These are phyloP conservation scores for Aphanomyces cochlioides DNA, from an alignment of 352 stramenopile genomes.

Conservation along the genomic window DNA sequence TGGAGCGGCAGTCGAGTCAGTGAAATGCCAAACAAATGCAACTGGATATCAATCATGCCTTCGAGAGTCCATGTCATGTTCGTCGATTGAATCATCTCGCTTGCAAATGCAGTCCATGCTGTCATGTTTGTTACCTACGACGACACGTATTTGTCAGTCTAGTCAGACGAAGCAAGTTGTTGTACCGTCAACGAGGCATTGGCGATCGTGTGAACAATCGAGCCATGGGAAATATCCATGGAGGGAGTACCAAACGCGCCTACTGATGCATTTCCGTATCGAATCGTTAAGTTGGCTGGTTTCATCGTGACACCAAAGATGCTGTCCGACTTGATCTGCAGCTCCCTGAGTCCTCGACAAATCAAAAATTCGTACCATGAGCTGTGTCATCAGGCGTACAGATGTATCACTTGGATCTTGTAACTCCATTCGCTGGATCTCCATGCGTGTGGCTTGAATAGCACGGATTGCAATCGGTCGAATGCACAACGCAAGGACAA, in stretches of 20 bases:
- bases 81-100: constrained; percentile 21
- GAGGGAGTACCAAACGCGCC: constrained; percentile 12
- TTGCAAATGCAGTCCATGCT: constrained; percentile 14
- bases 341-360: background rate
- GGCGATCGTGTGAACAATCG: constrained; percentile 19
- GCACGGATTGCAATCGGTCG: constrained; percentile 19
- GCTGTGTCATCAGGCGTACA: constrained; percentile 15
- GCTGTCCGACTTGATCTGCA: constrained; percentile 25
- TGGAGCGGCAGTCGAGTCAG: background rate
- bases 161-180: background rate
- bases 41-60: constrained; percentile 11
- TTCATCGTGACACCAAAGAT: constrained; percentile 23
- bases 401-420: background rate
- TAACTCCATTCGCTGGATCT: constrained; percentile 21
- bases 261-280: constrained; percentile 2
- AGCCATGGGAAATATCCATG: constrained; percentile 26
- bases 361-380: constrained; percentile 2
- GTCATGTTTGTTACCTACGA: constrained; percentile 24
- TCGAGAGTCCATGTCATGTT: constrained; percentile 18
- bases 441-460: constrained; percentile 12
- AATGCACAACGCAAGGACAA: constrained; percentile 16
- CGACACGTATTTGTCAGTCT: background rate
- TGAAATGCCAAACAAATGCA: constrained; percentile 19
- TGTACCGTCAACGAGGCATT: constrained; percentile 25
- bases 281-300: constrained; percentile 1